Evolutionary conservation across 2,329 filamentous ascomycete genomes (phyloP).

Genomic region (Talaromyces marneffei): DNA sequence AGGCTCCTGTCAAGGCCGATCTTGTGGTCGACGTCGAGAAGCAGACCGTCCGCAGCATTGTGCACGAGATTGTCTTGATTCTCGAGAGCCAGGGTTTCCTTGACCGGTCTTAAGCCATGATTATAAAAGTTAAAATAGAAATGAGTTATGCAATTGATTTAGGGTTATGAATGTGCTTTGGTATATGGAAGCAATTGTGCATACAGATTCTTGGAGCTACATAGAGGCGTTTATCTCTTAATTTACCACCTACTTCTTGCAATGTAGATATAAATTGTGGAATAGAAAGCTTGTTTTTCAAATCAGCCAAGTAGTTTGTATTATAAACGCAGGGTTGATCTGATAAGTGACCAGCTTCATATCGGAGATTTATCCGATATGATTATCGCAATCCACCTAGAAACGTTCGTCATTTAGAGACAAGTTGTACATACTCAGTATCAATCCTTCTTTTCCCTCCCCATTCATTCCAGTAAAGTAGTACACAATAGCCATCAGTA

Average conservation of each 20-base stretch:
- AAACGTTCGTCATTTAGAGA: neutral
- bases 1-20: slow-evolving; percentile 73
- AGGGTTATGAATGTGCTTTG: neutral
- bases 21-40: slow-evolving; percentile 78
- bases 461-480: neutral
- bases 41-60: slow-evolving; percentile 83
- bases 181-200: neutral
- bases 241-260: neutral
- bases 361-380: slow-evolving; percentile 6
- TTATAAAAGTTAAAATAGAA: neutral
- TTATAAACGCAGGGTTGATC: neutral
- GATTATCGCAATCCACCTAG: neutral
- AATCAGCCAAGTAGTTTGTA: neutral
- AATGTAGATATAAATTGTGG: neutral
- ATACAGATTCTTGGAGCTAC: slow-evolving; percentile 1
- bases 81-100: slow-evolving; percentile 84
- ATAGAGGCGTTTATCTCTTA: slow-evolving; percentile 6
- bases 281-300: neutral
- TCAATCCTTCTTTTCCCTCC: neutral
- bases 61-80: slow-evolving; percentile 93
- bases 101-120: slow-evolving; percentile 57
- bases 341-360: neutral
- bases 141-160: neutral
- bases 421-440: neutral
- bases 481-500: neutral